These are phyloP conservation scores for Alternaria triticina DNA, from an alignment of 2,329 filamentous ascomycete genomes.

Conservation along the genomic window DNA sequence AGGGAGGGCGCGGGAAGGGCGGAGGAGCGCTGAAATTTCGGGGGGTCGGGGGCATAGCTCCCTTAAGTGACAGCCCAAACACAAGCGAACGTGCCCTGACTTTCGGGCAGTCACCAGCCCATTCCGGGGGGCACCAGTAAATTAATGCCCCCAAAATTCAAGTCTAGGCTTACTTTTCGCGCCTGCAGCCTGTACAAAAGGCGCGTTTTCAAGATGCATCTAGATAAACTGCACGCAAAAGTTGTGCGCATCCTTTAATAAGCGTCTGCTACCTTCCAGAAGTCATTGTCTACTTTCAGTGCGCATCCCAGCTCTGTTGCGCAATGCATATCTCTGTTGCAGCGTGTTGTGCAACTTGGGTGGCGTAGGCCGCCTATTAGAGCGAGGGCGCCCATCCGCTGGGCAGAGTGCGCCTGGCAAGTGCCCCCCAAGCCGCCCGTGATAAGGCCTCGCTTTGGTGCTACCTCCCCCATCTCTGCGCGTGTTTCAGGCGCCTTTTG, in stretches of 20 bases:
- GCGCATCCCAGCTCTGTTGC: neutral
- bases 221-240: neutral
- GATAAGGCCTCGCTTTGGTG: neutral
- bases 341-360: slow-evolving; percentile 2
- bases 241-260: neutral
- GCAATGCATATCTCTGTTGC: neutral
- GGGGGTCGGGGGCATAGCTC: slow-evolving; percentile 1
- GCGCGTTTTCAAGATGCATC: neutral
- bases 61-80: slow-evolving; percentile 18
- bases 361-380: slow-evolving; percentile 13
- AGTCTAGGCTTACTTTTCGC: neutral
- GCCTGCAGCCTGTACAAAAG: neutral
- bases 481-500: neutral
- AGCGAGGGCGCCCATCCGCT: slow-evolving; percentile 15
- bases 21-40: neutral
- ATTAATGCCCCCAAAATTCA: neutral
- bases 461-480: neutral
- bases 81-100: slow-evolving; percentile 3
- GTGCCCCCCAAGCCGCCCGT: neutral
- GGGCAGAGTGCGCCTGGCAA: neutral
- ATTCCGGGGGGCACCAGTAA: neutral
- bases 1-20: slow-evolving; percentile 6
- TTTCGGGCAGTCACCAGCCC: slow-evolving; percentile 4
- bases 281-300: neutral
- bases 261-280: neutral